Base-by-base conservation (phyloP, 805 yeast species). In the Metschnikowia gelsemii region DNA sequence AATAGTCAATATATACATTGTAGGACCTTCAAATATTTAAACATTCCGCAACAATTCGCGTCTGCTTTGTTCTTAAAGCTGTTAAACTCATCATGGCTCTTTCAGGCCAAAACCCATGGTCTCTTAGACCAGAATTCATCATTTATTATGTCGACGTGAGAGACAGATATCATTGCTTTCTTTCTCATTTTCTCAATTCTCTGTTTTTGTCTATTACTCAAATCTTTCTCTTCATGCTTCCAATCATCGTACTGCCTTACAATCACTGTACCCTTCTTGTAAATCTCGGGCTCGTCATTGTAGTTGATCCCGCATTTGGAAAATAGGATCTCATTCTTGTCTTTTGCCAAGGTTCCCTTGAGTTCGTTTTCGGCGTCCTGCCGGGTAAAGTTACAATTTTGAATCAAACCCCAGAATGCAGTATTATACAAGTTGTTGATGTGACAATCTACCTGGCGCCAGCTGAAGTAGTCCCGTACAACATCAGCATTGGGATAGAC, bases 401-500 rank as follows among this genome's bases (percentile, higher is more conserved):
- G 58, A 0, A 93, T 91, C 54, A 93, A 69, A 5, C 79, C 71
- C 99, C 99, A 93, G 59, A 93, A 93, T 0, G 88, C 71, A 0
- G 99, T 93, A 58, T 93, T 93, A 68, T 91, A 93, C 45, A 93
- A 64, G 60, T 93, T 93, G 61, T 93, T 93, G 41, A 93, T 93
- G 64, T 93, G 99, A 38, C 93, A 93, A 59, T 93, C 99, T 1
- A 84, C 98, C 58, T 87, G 97, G 51, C 99, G 75, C 99, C 99
- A 93, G 42, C 85, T 69, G 49, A 93, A 76, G 58, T 93, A 93
- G 61, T 91, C 98, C 42, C 87, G 71, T 1, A 91, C 69, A 1
- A 70, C 64, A 4, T 66, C 54, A 13, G 68, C 49, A 40, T 73
- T 78, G 0, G 99, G 99, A 52, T 93, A 93, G 1, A 79, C 64